Conservation (phyloP, 1,284 basidiomycete genomes). For the Inonotus hispidus region DNA sequence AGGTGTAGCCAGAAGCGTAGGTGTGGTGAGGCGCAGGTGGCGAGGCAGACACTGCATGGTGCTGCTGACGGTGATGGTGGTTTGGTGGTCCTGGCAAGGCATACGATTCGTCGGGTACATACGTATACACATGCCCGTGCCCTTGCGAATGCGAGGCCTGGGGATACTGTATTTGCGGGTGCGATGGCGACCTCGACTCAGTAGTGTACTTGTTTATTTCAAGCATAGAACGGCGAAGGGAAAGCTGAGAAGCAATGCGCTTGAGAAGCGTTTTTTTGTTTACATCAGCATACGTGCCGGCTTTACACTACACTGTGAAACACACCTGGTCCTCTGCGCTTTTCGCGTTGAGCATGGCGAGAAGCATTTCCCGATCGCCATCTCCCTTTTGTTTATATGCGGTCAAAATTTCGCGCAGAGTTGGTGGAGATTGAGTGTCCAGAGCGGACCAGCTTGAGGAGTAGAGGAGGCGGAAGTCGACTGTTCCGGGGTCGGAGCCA, state of each 20-base stretch:
- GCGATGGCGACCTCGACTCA: not conserved
- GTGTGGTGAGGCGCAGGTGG: conserved; percentile 1
- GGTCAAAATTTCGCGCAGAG: conserved; percentile 74
- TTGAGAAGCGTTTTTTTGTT: too few species aligned
- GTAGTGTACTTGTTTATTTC: conserved; percentile 44
- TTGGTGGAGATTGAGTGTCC: conserved; percentile 65
- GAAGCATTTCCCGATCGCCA: conserved; percentile 83
- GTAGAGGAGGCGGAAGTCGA: conserved; percentile 30
- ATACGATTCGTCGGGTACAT: not conserved
- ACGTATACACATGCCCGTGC: not conserved
- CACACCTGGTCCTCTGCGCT: conserved; percentile 81
- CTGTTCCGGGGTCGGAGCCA: conserved; percentile 30
- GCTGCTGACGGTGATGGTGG: not conserved
- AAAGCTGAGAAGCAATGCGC: conserved; percentile 64
- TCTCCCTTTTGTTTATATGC: conserved; percentile 82
- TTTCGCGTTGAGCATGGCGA: conserved; percentile 86
- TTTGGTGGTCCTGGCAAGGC: not conserved
- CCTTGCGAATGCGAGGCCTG: not conserved
- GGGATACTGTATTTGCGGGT: conserved; percentile 4
- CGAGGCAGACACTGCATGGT: not conserved
- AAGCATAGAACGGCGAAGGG: conserved; percentile 63
- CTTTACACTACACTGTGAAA: conserved; percentile 5
- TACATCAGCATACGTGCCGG: conserved; percentile 13
- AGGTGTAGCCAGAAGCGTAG: not conserved
- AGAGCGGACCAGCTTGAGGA: conserved; percentile 41